Base-by-base conservation (phyloP, 257 asterid genomes). In the Solanum pennellii region DNA sequence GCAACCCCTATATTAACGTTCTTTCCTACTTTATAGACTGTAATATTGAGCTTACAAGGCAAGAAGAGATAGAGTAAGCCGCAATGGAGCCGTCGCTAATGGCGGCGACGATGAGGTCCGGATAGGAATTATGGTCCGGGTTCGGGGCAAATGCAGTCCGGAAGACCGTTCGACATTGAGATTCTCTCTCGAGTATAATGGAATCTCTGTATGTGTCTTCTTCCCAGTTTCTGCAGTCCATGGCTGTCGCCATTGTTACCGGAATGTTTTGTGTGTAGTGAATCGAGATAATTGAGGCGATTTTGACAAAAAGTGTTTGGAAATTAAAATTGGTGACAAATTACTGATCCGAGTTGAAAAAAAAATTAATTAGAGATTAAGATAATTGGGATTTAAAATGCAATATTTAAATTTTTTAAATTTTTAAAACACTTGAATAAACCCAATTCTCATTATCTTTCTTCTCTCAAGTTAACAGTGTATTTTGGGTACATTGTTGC, bases 221-320 rank as follows among this genome's bases (percentile, higher is more conserved):
- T 89, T 97, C 97, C 98, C 98, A 97, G 90, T 95, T 93, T 75
- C 92, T 92, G 89, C 98, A 95, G 89, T 97, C 99, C 96, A 95
- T 92, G 74, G 21, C 79, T 47, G 68, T 29, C 6, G 25, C 68
- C 85, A 18, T 25, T 27, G 25, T 44, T 14, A 44, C n/a, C 84
- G 18, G 15, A 25, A 77, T 76, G n/a, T 39, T 75, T 41, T 29
- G 56, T 33, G 33, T 75, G 25, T 39, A 74, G 31, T 1, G 60
- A 76, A 44, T 77, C 15, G 42, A 39, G 42, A 39, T 6, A 39
- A 39, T 39, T 39, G 42, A 39, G 42, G 42, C 9, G 42, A 39
- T 6, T 39, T 7, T 39, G 42, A 39, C 42, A 39, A 39, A 39
- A 39, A 37, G 9, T 6, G 9, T 1, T 1, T 5, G 1, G 41